A percentile compares a stretch with the other conserved stretches of the same genome.
These are phyloP conservation scores for Thielaviopsis musarum DNA, from an alignment of 2,329 filamentous ascomycete species.

Conservation along the genomic window DNA sequence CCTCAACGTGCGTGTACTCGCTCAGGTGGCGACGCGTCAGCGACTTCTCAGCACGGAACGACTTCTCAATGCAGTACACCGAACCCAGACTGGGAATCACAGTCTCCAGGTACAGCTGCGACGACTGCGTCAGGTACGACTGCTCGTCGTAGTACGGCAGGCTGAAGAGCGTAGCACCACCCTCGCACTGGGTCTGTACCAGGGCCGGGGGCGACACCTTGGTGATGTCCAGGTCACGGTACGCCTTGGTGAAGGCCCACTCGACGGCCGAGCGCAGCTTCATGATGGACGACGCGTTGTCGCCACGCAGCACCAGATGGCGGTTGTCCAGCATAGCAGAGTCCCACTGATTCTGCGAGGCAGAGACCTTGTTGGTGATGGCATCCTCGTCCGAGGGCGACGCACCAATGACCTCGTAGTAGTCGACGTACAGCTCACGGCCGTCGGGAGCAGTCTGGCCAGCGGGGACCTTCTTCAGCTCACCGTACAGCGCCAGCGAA, in stretches of 20 bases:
- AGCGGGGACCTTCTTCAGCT: conserved; percentile 65
- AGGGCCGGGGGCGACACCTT: conserved; percentile 82
- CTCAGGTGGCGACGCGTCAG: conserved; percentile 85
- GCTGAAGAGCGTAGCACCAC: conserved; percentile 77
- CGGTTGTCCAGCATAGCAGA: conserved; percentile 59
- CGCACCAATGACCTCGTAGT: conserved; percentile 61
- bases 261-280: conserved; percentile 71
- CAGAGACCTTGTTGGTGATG: conserved; percentile 59
- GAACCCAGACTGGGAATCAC: conserved; percentile 79
- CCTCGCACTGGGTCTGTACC: conserved; percentile 91
- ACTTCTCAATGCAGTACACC: conserved; percentile 96
- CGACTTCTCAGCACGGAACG: conserved; percentile 94
- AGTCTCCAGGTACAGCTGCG: conserved; percentile 94
- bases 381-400: conserved; percentile 79
- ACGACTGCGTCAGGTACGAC: conserved; percentile 90
- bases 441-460: conserved; percentile 65
- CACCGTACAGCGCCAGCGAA: conserved; percentile 68
- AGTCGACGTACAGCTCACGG: conserved; percentile 83
- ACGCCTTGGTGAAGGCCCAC: conserved; percentile 62
- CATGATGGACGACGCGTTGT: conserved; percentile 71
- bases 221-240: conserved; percentile 58
- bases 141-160: conserved; percentile 80
- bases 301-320: conserved; percentile 72
- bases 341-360: conserved; percentile 34
- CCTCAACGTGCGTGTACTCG: conserved; percentile 95